Conservation (phyloP, 2,329 filamentous ascomycete genomes). For the Trichoderma koningiopsis region DNA sequence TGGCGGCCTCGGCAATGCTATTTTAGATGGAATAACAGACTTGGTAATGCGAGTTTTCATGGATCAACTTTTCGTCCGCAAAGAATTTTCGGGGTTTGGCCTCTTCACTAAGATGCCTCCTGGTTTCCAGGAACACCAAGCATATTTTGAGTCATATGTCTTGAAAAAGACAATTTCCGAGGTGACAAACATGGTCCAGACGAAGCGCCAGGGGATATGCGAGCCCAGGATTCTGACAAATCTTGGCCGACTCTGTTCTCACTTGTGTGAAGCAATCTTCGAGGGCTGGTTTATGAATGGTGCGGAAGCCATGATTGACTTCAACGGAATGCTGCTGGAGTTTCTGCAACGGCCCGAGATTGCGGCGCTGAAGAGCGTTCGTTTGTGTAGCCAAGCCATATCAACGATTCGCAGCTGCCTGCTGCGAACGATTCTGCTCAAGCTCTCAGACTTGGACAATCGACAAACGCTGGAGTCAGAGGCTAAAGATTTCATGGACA, state of each 20-base stretch:
- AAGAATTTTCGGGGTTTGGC: constrained; percentile 87
- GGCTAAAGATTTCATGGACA: constrained; percentile 73
- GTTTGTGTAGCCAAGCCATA: constrained; percentile 86
- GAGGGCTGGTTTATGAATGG: constrained; percentile 97
- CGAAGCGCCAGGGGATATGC: constrained; percentile 70
- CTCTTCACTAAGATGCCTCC: constrained; percentile 87
- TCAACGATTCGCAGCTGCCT: constrained; percentile 75
- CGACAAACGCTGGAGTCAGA: constrained; percentile 60
- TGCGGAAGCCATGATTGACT: constrained; percentile 80
- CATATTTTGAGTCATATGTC: constrained; percentile 91
- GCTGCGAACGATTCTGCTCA: constrained; percentile 75
- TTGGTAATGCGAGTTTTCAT: constrained; percentile 79
- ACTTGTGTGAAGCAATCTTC: constrained; percentile 87
- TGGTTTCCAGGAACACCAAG: constrained; percentile 91
- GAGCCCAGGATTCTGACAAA: constrained; percentile 88
- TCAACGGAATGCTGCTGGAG: constrained; percentile 81
- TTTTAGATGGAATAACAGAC: constrained; percentile 76
- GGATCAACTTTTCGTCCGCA: constrained; percentile 81
- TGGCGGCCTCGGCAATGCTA: constrained; percentile 63
- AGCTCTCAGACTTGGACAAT: constrained; percentile 81
- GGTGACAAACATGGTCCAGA: constrained; percentile 68
- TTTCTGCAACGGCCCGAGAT: constrained; percentile 86
- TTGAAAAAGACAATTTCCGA: constrained; percentile 73
- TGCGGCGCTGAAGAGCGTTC: constrained; percentile 77
- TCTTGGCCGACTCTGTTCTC: constrained; percentile 74